Evolutionary conservation across 2,329 filamentous ascomycete genomes (phyloP), one percentile per base, ranked within the genome.

Genomic region (Ambrosiella xylebori): DNA sequence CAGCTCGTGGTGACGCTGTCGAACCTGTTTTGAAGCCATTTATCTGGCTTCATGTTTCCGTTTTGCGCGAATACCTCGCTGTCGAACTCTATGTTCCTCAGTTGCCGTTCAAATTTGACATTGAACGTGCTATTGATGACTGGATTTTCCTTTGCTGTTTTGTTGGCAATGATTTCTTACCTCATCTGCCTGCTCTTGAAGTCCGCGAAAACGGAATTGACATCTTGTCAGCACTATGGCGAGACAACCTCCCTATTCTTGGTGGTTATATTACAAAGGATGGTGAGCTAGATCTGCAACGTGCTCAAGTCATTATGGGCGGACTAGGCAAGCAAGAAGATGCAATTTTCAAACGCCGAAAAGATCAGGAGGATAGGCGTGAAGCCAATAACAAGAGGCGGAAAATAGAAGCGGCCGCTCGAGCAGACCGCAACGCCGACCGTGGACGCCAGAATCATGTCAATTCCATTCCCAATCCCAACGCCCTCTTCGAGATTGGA

Each of bases 91-190:
- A 86, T 65, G 84, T 96, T 39, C 84, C 88, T 15, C 79, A 82
- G 58, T 80, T 95, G 63, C 84, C 84, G 1, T 97, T 97, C 71
- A 80, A 81, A 57, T 97, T 95, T 70, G 89, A 98, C 68, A 76
- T 98, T 50, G 93, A 98, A 71, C 83, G 93, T 63, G 90, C 90
- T 35, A 80, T 97, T 60, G 93, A 97, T 70, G 91, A 97, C 68
- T 97, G 91, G 93, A 88, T 97, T 12, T 97, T 97, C 69, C 93
- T 97, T 82, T 97, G 91, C 72, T 97, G 94, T 73, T 97, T 97
- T 68, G 91, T 97, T 59, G 91, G 91, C 64, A 98, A 98, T 70
- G 94, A 98, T 74, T 98, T 98, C 73, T 73, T 98, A 64, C 93
- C 93, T 55, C 93, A 98, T 76, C 75, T 98, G 60, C 93, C 93